Evolutionary conservation across 2,329 filamentous ascomycete genomes (phyloP), one percentile per base, ranked within the genome.

Genomic region (Talaromyces sp.): DNA sequence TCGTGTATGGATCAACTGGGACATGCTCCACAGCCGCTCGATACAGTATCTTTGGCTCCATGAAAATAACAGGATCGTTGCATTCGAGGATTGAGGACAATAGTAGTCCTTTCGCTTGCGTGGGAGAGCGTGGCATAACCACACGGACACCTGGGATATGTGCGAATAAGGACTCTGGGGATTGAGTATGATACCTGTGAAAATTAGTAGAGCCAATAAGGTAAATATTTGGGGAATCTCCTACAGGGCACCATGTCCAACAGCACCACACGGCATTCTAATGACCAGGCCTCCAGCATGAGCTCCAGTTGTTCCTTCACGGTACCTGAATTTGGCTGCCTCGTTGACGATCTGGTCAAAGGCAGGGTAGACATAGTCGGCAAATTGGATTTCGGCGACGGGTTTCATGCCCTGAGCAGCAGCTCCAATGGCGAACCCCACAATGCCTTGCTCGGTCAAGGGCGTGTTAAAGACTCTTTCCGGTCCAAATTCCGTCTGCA

Each of bases 391-490:
- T 79, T 99, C 94, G 0, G 93, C 93, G 26, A 97, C 85, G 0
- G 94, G 91, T 60, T 89, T 88, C 89, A 96, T 92, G 26, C 93
- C 93, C 77, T 96, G 89, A 7, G 91, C 90, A 0, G 93, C 92
- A 38, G 88, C 86, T 2, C 94, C 94, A 66, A 97, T 92, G 11
- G 88, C 94, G 70, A 97, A 97, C 0, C 94, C 94, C 61, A 95
- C 84, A 65, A 99, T 93, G 1, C 93, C 94, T 75, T 97, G 94
- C 73, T 99, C 94, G 35, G 88, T 91, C 66, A 99, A 77, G 0
- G 94, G 94, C 19, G 92, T 97, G 76, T 99, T 97, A 81, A 99
- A 99, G 35, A 99, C 92, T 60, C 94, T 83, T 61, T 94, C 89
- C 2, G 85, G 83, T 9, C 94, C 94, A 73, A 94, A 96, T 59